Conservation (phyloP, 805 yeast genomes). For the Lachancea dasiensis region DNA sequence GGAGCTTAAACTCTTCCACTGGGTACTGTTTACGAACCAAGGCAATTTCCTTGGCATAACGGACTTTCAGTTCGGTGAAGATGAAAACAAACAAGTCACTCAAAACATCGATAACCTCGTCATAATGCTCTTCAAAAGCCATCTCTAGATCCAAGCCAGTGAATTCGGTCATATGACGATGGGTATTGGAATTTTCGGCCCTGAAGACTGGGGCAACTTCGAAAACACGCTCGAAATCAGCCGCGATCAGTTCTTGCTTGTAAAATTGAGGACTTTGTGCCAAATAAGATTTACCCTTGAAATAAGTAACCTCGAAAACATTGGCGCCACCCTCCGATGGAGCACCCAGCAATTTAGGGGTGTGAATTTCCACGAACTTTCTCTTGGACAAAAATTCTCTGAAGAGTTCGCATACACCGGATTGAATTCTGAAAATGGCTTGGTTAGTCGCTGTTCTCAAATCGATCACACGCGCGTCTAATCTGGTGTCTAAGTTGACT, state of each 20-base stretch:
- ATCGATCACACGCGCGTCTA: slow-evolving; percentile 93
- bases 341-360: slow-evolving; percentile 92
- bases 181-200: slow-evolving; percentile 98
- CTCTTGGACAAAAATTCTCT: slow-evolving; percentile 71
- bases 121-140: slow-evolving; percentile 97
- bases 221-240: slow-evolving; percentile 93
- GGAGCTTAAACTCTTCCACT: slow-evolving; percentile 93
- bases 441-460: slow-evolving; percentile 96
- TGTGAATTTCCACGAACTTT: slow-evolving; percentile 85
- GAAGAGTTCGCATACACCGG: slow-evolving; percentile 83
- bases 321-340: slow-evolving; percentile 98
- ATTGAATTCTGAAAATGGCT: slow-evolving; percentile 90
- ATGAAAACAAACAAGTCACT: slow-evolving; percentile 80
- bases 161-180: slow-evolving; percentile 98
- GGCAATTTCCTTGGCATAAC: slow-evolving; percentile 81
- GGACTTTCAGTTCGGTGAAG: slow-evolving; percentile 71
- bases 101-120: slow-evolving; percentile 67
- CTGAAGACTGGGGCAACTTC: slow-evolving; percentile 98
- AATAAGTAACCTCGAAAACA: slow-evolving; percentile 89
- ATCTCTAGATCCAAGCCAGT: slow-evolving; percentile 96
- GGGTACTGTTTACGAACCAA: slow-evolving; percentile 92
- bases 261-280: slow-evolving; percentile 98
- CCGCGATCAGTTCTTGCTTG: slow-evolving; percentile 96
- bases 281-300: slow-evolving; percentile 85
- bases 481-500: slow-evolving; percentile 92